A percentile compares a stretch with the other conserved stretches of the same genome.
Evolutionary conservation across 495 filamentous ascomycete species (phyloP).

Genomic region (Friedmanniomyces simplex): DNA sequence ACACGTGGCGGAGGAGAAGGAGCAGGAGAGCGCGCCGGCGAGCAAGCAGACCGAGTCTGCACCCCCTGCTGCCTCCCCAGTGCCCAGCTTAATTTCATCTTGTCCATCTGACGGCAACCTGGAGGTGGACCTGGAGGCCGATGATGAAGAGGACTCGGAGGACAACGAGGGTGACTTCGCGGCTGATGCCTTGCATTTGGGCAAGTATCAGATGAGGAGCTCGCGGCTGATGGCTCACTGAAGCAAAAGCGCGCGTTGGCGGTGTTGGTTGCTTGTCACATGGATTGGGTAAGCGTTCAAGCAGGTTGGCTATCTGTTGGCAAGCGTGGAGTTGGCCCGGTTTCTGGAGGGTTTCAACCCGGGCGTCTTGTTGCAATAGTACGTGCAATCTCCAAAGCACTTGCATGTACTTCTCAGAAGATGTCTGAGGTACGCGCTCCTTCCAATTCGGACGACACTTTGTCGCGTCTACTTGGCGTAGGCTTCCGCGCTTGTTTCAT

Average conservation of each 20-base stretch:
- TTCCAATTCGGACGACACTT: background rate
- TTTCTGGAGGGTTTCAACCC: background rate
- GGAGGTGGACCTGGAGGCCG: conserved; percentile 24
- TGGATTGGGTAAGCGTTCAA: conserved; percentile 18
- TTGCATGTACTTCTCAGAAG: background rate
- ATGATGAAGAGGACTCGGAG: conserved; percentile 16
- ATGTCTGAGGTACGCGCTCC: background rate
- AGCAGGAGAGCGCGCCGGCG: background rate
- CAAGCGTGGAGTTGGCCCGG: background rate
- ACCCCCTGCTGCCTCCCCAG: background rate
- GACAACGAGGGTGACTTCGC: conserved; percentile 22
- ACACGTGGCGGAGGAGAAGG: background rate
- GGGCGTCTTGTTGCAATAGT: background rate
- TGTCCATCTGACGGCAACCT: conserved; percentile 1
- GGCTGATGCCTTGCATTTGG: conserved; percentile 19
- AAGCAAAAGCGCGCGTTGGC: background rate
- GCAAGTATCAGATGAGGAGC: conserved; percentile 4
- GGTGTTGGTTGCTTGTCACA: background rate
- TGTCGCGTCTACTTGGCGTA: background rate
- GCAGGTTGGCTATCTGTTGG: conserved; percentile 2
- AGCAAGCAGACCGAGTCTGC: background rate
- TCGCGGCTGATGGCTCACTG: conserved; percentile 12
- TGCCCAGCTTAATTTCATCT: background rate
- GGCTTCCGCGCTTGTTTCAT: background rate
- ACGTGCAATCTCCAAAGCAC: background rate